phyloP scores from a whole-genome alignment of 768 basidiomycete species.

The Leccinum subgranulosum region DNA sequence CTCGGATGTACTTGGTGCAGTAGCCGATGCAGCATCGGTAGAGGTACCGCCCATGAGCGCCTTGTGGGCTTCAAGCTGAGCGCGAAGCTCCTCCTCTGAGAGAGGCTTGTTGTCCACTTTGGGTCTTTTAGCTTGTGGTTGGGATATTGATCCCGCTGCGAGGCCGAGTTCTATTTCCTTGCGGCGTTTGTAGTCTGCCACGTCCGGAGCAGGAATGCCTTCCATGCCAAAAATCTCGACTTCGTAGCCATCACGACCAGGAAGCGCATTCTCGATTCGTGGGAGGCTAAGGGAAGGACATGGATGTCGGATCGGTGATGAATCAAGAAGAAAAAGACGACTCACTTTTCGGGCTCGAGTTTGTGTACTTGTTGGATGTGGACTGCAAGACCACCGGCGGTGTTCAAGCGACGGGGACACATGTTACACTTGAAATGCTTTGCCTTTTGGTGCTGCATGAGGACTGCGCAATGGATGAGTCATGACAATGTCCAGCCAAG shows the following conservation, averaged over 20 bases:
- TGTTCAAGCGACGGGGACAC: slow-evolving; percentile 94
- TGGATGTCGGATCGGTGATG: slow-evolving; percentile 9
- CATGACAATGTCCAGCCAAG: not conserved
- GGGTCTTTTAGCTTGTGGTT: slow-evolving; percentile 77
- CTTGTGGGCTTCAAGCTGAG: slow-evolving; percentile 86
- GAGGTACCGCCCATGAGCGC: slow-evolving; percentile 77
- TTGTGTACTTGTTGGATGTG: slow-evolving; percentile 99
- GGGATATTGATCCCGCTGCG: slow-evolving; percentile 74
- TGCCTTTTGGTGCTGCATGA: slow-evolving; percentile 99
- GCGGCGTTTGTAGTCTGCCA: slow-evolving; percentile 93
- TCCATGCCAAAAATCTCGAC: slow-evolving; percentile 99
- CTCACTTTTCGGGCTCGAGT: slow-evolving; percentile 82
- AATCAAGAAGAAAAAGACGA: not conserved
- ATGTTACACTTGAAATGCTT: slow-evolving; percentile 98
- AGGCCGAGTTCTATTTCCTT: slow-evolving; percentile 94
- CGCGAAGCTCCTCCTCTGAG: slow-evolving; percentile 78
- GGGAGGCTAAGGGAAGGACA: slow-evolving; percentile 47
- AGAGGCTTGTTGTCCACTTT: slow-evolving; percentile 76
- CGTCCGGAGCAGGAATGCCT: slow-evolving; percentile 90
- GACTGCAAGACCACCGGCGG: slow-evolving; percentile 95
- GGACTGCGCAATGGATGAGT: slow-evolving; percentile 47
- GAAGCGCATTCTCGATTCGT: slow-evolving; percentile 95
- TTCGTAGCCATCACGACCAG: slow-evolving; percentile 96
- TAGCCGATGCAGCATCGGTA: slow-evolving; percentile 28
- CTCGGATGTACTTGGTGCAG: slow-evolving; percentile 37